Percentiles rank a stretch among this genome's conserved stretches.
phyloP scores from a whole-genome alignment of 441 rosid genomes.

The Kokia cookei region DNA sequence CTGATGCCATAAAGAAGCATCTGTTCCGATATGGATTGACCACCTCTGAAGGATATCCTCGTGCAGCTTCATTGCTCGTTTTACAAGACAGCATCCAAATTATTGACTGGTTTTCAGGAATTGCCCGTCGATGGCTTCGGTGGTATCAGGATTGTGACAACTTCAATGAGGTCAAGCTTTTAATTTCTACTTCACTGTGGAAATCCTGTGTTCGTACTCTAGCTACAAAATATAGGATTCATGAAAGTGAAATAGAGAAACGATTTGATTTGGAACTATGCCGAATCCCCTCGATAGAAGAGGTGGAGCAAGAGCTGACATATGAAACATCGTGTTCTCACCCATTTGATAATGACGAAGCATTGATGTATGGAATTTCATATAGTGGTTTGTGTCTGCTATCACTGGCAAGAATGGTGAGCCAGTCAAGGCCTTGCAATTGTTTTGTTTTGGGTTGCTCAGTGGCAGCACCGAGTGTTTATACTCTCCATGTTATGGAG shows the following conservation, averaged over 20 bases:
- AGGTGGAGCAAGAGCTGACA: constrained; percentile 45
- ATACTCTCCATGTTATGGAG: constrained; percentile 83
- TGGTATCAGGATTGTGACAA: constrained; percentile 71
- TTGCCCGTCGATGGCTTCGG: constrained; percentile 59
- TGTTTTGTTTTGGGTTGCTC: constrained; percentile 75
- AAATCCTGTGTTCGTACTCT: constrained; percentile 85
- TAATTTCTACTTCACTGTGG: constrained; percentile 49
- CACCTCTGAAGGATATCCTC: constrained; percentile 58
- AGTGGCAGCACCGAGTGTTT: constrained; percentile 65
- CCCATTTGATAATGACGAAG: constrained; percentile 48
- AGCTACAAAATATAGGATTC: constrained; percentile 71
- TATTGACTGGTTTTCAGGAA: constrained; percentile 78
- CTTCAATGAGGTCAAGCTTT: constrained; percentile 55
- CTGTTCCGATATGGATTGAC: constrained; percentile 67
- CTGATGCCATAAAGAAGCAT: constrained; percentile 62
- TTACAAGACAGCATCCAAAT: constrained; percentile 67
- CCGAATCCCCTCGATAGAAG: constrained; percentile 45
- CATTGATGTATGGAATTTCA: constrained; percentile 59
- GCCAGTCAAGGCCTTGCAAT: constrained; percentile 65
- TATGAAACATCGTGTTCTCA: constrained; percentile 28
- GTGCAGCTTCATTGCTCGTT: constrained; percentile 40
- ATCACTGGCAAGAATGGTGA: constrained; percentile 69
- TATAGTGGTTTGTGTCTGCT: constrained; percentile 62
- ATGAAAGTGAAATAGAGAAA: constrained; percentile 68
- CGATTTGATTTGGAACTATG: constrained; percentile 60